Conservation (phyloP, 805 yeast genomes). For the Kazachstania psychrophila region DNA sequence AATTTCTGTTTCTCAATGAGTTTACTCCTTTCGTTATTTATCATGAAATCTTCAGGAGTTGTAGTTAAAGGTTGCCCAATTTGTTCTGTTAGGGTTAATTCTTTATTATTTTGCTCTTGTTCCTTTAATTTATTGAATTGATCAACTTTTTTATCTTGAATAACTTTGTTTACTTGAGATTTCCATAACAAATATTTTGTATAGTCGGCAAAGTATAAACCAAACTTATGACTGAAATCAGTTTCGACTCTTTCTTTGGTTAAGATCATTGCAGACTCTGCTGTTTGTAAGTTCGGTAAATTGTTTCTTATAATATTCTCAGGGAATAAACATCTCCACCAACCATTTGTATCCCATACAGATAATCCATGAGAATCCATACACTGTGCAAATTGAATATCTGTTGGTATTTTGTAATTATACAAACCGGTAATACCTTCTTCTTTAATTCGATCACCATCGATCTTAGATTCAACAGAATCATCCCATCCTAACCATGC, state of each 20-base stretch:
- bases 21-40: constrained; percentile 10
- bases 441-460: constrained; percentile 2
- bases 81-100: background rate
- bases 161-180: constrained; percentile 40
- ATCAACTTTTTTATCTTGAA: constrained; percentile 22
- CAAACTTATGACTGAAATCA: constrained; percentile 37
- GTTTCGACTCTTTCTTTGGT: constrained; percentile 53
- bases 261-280: constrained; percentile 30
- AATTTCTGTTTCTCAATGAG: too few relatives aligned
- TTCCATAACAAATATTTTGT: constrained; percentile 63
- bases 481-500: background rate
- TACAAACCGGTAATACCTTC: constrained; percentile 35
- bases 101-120: background rate
- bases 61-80: too few relatives aligned
- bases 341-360: constrained; percentile 76
- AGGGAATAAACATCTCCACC: constrained; percentile 89
- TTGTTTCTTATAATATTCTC: constrained; percentile 32
- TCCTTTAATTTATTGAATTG: background rate
- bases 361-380: constrained; percentile 54
- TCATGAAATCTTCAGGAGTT: constrained; percentile 24
- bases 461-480: background rate
- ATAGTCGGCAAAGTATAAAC: constrained; percentile 55
- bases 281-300: constrained; percentile 15
- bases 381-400: constrained; percentile 54
- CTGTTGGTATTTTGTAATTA: constrained; percentile 48